Percentiles rank a stretch among this genome's conserved stretches.
These are phyloP conservation scores for Neurospora sp. DNA, from an alignment of 495 filamentous ascomycete species.

Conservation along the genomic window DNA sequence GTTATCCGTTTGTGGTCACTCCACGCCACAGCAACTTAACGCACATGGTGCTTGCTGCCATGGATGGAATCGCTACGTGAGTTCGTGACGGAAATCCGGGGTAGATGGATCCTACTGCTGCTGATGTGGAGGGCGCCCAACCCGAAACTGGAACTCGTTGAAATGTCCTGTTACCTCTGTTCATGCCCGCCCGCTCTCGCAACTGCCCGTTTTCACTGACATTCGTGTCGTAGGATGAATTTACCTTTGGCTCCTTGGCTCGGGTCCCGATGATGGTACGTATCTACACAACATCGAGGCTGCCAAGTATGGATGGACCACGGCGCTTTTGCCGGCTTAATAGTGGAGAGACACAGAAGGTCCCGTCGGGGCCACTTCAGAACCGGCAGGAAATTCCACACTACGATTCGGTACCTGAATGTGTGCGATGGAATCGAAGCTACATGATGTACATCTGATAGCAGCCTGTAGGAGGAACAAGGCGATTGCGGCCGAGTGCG, in stretches of 20 bases:
- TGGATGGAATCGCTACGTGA: neutral
- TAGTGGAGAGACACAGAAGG: conserved; percentile 35
- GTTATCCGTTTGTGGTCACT: neutral
- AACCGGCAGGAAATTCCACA: neutral
- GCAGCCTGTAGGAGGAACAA: neutral
- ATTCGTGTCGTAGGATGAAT: neutral
- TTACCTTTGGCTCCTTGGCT: neutral
- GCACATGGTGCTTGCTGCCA: neutral
- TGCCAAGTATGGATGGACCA: conserved; percentile 15
- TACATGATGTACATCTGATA: neutral
- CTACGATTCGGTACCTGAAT: neutral
- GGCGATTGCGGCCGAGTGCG: neutral
- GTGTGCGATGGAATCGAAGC: neutral
- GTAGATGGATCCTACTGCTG: neutral
- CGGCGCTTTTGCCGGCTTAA: conserved; percentile 47
- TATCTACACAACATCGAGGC: neutral
- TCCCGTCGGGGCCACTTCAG: neutral
- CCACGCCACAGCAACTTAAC: neutral
- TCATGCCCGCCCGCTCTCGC: neutral
- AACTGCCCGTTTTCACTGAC: neutral
- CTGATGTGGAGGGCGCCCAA: neutral
- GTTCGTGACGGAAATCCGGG: neutral
- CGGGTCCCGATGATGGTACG: neutral
- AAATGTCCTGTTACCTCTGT: neutral
- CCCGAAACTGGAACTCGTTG: neutral